Base-by-base conservation (phyloP, 2,329 filamentous ascomycete species). In the Xylaria sp. region DNA sequence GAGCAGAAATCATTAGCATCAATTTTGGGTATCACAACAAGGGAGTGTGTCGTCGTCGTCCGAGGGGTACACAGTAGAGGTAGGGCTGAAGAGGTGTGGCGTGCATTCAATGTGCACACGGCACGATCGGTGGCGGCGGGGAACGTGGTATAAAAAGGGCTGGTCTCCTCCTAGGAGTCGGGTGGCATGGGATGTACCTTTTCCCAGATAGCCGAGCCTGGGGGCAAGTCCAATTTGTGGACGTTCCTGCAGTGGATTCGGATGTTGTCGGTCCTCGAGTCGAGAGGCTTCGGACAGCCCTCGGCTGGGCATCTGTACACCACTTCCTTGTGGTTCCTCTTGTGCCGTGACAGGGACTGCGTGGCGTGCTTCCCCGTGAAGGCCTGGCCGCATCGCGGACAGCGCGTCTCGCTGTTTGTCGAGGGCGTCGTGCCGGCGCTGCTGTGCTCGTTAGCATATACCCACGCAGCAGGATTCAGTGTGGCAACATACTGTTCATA, bases 261-360 rank as follows among this genome's bases (percentile, higher is more conserved):
- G 17, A 61, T 50, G 17, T 61, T 61, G n/a, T 61, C 58, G 24
- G 58, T 61, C 19, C 58, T 55, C 9, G 24, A 40, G 6, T 34
- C 29, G 4, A 34, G 16, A 6, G 9, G 6, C 29, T 34, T 34
- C 4, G 29, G 29, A 13, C 29, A 34, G 29, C 29, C 29, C 29
- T 7, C 6, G 29, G 5, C 4, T 13, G 29, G 29, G 9, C 29
- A 34, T 17, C n/a, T 34, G 43, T 52, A 1, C 13, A 18, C 17
- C 7, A 22, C 1, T 2, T 43, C 45, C 13, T 22, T 13, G 17
- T 61, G 58, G 1, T 22, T 18, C 22, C 58, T 41, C 34, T 50
- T 58, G 19, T 61, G 58, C 2, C 58, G 52, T 6, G 55, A 61
- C 22, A 61, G n/a, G 26, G 55, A 52, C 2, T 55, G 52, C 16